phyloP scores from a whole-genome alignment of 768 basidiomycete species.

The Candolleomyces efflorescens region DNA sequence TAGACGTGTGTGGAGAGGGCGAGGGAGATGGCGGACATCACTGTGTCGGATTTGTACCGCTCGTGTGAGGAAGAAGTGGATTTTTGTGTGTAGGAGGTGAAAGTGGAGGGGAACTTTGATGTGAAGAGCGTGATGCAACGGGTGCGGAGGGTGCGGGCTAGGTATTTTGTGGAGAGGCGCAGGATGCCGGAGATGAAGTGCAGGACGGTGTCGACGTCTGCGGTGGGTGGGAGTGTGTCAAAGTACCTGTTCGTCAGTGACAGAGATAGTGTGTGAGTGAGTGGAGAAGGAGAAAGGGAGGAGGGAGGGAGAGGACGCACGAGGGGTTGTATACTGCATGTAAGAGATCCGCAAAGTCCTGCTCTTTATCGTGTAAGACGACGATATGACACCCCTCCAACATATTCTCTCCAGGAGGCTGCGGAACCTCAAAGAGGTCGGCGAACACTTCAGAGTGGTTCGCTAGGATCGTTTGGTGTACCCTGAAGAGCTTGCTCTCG shows the following conservation, averaged over 20 bases:
- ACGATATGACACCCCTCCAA: conserved; percentile 51
- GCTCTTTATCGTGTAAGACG: conserved; percentile 41
- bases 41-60: conserved; percentile 33
- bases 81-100: conserved; percentile 30
- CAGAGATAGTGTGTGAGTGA: neutral
- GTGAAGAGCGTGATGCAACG: conserved; percentile 48
- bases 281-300: conserved; percentile 19
- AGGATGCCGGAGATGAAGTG: conserved; percentile 48
- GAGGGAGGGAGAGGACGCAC: conserved; percentile 18
- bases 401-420: conserved; percentile 34
- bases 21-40: conserved; percentile 42
- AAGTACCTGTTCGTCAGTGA: conserved; percentile 26
- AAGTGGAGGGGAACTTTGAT: conserved; percentile 34
- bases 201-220: conserved; percentile 42
- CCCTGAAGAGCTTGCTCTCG: conserved; percentile 36
- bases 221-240: conserved; percentile 22
- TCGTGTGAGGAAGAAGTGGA: conserved; percentile 15
- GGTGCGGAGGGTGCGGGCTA: conserved; percentile 47
- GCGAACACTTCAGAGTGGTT: conserved; percentile 64
- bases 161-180: conserved; percentile 61
- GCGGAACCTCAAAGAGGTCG: conserved; percentile 57
- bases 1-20: conserved; percentile 36
- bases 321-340: conserved; percentile 50
- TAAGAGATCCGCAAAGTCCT: conserved; percentile 46
- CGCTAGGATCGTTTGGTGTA: conserved; percentile 42